A percentile compares a stretch with the other conserved stretches of the same genome.
phyloP scores from a whole-genome alignment of 768 basidiomycete species.

The Pleurotus citrinopileatus region DNA sequence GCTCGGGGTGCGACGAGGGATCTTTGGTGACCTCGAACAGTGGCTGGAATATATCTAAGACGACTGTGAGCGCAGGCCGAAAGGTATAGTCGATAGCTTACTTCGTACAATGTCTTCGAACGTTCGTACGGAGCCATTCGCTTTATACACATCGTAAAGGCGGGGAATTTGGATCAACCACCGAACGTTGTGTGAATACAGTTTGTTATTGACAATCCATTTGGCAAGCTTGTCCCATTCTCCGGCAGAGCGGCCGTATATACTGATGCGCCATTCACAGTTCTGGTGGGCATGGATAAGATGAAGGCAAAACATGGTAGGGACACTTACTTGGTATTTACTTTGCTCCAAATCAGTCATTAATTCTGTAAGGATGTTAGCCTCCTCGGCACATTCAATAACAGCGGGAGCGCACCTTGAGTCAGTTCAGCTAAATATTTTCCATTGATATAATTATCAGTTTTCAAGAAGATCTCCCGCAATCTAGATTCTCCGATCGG shows the following conservation, averaged over 20 bases:
- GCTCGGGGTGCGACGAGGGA: constrained; percentile 85
- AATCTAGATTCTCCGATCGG: constrained; percentile 94
- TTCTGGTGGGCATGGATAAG: constrained; percentile 45
- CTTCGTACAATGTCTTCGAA: constrained; percentile 92
- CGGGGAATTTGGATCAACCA: constrained; percentile 98
- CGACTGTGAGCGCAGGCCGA: background rate
- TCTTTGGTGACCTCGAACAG: constrained; percentile 96
- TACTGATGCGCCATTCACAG: constrained; percentile 95
- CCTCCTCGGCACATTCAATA: background rate
- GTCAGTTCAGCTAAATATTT: constrained; percentile 94
- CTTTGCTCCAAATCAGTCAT: constrained; percentile 98
- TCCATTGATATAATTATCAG: constrained; percentile 92
- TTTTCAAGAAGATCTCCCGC: constrained; percentile 97
- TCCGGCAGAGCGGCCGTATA: constrained; percentile 77
- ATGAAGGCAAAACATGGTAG: background rate
- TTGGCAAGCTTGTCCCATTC: constrained; percentile 99
- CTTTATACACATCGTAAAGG: constrained; percentile 93
- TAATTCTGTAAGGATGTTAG: constrained; percentile 56
- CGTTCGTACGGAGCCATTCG: constrained; percentile 74
- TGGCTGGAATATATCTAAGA: constrained; percentile 84
- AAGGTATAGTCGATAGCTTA: constrained; percentile 35
- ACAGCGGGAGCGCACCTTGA: constrained; percentile 51
- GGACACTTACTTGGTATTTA: constrained; percentile 82
- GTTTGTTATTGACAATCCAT: constrained; percentile 93
- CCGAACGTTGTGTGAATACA: constrained; percentile 94